Evolutionary conservation across 1,139 yeast species (phyloP), one percentile per base, ranked within the genome.

Genomic region (Sugiyamaella paludigena): DNA sequence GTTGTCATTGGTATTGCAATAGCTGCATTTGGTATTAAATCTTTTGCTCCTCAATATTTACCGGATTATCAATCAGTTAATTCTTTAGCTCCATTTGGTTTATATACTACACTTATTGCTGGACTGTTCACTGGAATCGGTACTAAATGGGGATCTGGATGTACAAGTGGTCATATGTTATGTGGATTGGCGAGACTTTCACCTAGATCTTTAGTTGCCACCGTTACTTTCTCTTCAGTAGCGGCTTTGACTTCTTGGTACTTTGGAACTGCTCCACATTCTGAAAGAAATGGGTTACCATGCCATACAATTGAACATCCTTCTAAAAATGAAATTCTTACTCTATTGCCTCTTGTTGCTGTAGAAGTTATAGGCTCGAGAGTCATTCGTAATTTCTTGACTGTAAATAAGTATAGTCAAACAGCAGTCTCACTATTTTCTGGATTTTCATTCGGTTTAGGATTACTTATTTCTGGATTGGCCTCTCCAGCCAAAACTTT

Each of bases 81-180:
- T 19, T 46, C 47, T 11, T 16, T 45, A 11, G 53, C 58, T 8
- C 65, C 65, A 7, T 36, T 48, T 42, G 57, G 56, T 2, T 19
- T 16, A 11, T 51, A 49, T 43, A 54, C 57, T 1, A 28, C 53
- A 15, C 51, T 52, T 9, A 15, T 50, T 26, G 60, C 76, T 0
- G 79, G 79, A 0, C 46, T 67, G 0, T 56, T 75, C 1, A 75
- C 70, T 1, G 80, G 80, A 0, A 28, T 71, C 1, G 80, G 80
- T 1, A 71, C 80, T 0, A 66, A 67, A 38, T 58, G 67, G 32
- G 79, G 77, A 0, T 62, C 69, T 19, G 80, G 80, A 0, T 76
- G 80, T 50, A 76, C 80, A 1, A 74, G 79, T 0, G 80, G 80
- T 6, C 80, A 76, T 52, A 73, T 76, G 78, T 63, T 76, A 7